These are phyloP conservation scores for Candida germanica DNA, from an alignment of 805 yeast genomes.

Conservation along the genomic window DNA sequence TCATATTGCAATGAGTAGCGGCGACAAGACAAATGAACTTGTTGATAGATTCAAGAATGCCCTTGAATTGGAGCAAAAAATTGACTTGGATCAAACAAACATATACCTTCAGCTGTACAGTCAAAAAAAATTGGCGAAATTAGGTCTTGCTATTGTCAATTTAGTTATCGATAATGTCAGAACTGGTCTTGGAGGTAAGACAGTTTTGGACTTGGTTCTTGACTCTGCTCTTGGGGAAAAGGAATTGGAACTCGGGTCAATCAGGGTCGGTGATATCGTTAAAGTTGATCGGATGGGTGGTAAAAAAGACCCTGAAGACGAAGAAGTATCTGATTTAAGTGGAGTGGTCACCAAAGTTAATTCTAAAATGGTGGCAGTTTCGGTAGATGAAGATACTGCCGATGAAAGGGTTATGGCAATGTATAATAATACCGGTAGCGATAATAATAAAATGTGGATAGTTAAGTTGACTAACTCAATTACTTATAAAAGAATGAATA, in stretches of 20 bases:
- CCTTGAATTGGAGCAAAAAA: constrained; percentile 33
- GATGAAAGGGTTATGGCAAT: constrained; percentile 48
- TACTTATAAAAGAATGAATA: constrained; percentile 75
- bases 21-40: constrained; percentile 8
- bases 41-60: constrained; percentile 25
- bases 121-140: constrained; percentile 61
- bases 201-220: constrained; percentile 57
- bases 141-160: constrained; percentile 76
- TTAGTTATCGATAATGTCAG: constrained; percentile 56
- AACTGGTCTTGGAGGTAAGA: constrained; percentile 78
- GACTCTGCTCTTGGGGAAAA: constrained; percentile 46
- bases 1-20: too few species aligned
- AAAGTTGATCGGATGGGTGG: constrained; percentile 48
- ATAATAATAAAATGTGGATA: constrained; percentile 54
- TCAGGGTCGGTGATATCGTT: constrained; percentile 77
- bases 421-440: constrained; percentile 39
- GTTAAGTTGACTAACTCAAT: constrained; percentile 65
- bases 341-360: constrained; percentile 66
- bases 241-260: constrained; percentile 45
- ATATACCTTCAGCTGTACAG: constrained; percentile 36
- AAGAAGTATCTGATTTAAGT: constrained; percentile 32
- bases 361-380: constrained; percentile 47
- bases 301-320: constrained; percentile 7
- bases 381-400: constrained; percentile 57
- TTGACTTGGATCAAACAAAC: constrained; percentile 33